Evolutionary conservation across 108 stramenopile genomes (phyloP), one percentile per base, ranked within the genome.

Genomic region (Cyclotella atomus): DNA sequence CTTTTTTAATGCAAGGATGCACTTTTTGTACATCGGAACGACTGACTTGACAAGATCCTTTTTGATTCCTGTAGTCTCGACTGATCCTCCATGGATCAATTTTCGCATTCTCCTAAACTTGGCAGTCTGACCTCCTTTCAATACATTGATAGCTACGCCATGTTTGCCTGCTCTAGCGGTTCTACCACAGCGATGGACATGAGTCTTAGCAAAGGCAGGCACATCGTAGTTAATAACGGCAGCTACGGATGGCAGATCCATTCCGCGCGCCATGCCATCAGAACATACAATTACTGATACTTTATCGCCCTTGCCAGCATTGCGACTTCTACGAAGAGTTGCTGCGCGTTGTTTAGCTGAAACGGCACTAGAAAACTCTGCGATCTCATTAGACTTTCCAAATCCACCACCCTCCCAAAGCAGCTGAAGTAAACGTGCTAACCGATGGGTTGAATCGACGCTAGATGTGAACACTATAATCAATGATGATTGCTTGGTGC

Each of bases 161-260:
- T 75, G 41, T 52, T 79, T 63, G 6, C 90, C 91, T 19, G 94
- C 94, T 47, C 94, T 81, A n/a, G 94, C 99, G 34, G 97, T 98
- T 66, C 99, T 76, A 20, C 99, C 98, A 9, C 95, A 89, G 27
- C 99, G 90, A 83, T 99, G 99, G 24, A 99, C 84, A 72, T 98
- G 98, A 29, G 96, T 95, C 72, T 97, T 92, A 25, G 95, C 84
- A 34, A 77, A 73, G 15, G 96, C 85, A 0, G 99, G 95, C 50
- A 97, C 81, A 83, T 99, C 99, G 60, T 93, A 98, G 74, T 98
- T 96, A 16, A 99, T 80, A 20, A 99, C 97, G 4, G 95, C 88
- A 45, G 96, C 71, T 20, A 99, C 95, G 19, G 84, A 79, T 25
- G 95, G 93, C 67, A 99, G 95, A 71, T 97, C 98, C 46, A 99